phyloP scores from a whole-genome alignment of 1,139 yeast species.

The Sugiyamaella xylanicola region DNA sequence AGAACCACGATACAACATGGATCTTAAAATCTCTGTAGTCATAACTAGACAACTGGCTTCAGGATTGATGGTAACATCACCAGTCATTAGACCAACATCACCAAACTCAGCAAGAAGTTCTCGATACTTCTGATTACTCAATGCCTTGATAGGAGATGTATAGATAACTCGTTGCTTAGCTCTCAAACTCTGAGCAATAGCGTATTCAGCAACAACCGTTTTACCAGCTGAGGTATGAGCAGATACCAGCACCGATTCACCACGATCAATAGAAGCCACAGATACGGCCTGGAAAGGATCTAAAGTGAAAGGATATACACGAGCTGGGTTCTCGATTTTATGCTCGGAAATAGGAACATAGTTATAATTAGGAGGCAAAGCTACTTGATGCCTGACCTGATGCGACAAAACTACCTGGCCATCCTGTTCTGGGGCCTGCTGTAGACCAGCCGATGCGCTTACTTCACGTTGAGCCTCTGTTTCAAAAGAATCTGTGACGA shows the following conservation, averaged over 20 bases:
- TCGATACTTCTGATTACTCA: conserved; percentile 94
- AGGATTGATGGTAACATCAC: conserved; percentile 96
- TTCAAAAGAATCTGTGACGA: conserved; percentile 86
- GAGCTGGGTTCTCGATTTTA: conserved; percentile 59
- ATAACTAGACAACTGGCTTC: conserved; percentile 96
- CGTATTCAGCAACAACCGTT: conserved; percentile 98
- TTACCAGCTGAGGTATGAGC: conserved; percentile 99
- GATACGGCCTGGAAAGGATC: conserved; percentile 98
- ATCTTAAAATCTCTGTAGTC: conserved; percentile 95
- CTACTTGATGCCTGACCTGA: conserved; percentile 97
- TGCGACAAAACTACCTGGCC: conserved; percentile 70
- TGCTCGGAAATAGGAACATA: conserved; percentile 89
- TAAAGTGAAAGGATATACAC: conserved; percentile 85
- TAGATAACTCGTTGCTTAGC: conserved; percentile 94
- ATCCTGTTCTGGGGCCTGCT: conserved; percentile 44
- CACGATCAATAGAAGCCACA: conserved; percentile 88
- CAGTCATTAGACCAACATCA: conserved; percentile 96
- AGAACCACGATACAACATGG: conserved; percentile 92
- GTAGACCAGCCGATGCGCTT: conserved; percentile 68
- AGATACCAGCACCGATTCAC: conserved; percentile 94
- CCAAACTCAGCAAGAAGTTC: conserved; percentile 90
- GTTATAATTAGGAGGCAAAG: conserved; percentile 87
- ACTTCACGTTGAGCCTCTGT: conserved; percentile 91
- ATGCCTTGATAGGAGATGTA: conserved; percentile 96
- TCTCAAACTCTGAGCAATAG: conserved; percentile 90